A percentile compares a stretch with the other conserved stretches of the same genome.
Conservation (phyloP, 495 filamentous ascomycete species). For the Hypomontagnella submonticulosa region DNA sequence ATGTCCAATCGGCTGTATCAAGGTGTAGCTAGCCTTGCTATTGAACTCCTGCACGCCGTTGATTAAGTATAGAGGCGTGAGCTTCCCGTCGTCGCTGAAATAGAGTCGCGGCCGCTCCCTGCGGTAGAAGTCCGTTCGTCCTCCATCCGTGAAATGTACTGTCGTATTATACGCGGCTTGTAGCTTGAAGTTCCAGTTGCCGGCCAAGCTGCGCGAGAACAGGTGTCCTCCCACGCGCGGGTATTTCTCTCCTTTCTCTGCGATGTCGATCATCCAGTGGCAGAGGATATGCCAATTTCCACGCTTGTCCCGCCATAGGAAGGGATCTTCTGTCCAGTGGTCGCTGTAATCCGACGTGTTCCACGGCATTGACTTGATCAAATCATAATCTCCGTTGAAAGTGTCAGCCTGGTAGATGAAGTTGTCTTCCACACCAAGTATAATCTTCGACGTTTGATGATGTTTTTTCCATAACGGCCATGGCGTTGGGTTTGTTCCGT, state of each 20-base stretch:
- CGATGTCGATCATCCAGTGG: slow-evolving; percentile 52
- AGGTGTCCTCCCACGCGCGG: slow-evolving; percentile 54
- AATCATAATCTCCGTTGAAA: slow-evolving; percentile 29
- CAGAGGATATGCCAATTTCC: slow-evolving; percentile 55
- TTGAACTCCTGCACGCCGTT: slow-evolving; percentile 58
- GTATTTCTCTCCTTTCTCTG: slow-evolving; percentile 48
- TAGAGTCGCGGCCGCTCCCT: slow-evolving; percentile 54
- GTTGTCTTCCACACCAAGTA: slow-evolving; percentile 38
- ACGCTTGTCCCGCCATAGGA: slow-evolving; percentile 55
- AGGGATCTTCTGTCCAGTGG: slow-evolving; percentile 52
- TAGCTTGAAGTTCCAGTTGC: slow-evolving; percentile 54
- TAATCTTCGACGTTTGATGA: slow-evolving; percentile 21
- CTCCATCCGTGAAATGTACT: slow-evolving; percentile 52
- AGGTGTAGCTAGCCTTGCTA: slow-evolving; percentile 52
- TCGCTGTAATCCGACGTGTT: slow-evolving; percentile 41
- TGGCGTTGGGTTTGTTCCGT: slow-evolving; percentile 49
- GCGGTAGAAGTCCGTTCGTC: slow-evolving; percentile 45
- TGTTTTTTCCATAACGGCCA: slow-evolving; percentile 43
- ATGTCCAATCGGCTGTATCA: slow-evolving; percentile 36
- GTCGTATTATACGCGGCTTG: slow-evolving; percentile 52
- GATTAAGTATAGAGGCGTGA: slow-evolving; percentile 53
- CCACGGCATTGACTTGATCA: slow-evolving; percentile 33
- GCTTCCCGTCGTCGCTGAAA: slow-evolving; percentile 54
- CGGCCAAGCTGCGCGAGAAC: slow-evolving; percentile 50
- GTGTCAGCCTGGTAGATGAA: slow-evolving; percentile 26